A percentile compares a stretch with the other conserved stretches of the same genome.
phyloP scores from a whole-genome alignment of 164 flowering plant species.

The Liriodendron chinense region DNA sequence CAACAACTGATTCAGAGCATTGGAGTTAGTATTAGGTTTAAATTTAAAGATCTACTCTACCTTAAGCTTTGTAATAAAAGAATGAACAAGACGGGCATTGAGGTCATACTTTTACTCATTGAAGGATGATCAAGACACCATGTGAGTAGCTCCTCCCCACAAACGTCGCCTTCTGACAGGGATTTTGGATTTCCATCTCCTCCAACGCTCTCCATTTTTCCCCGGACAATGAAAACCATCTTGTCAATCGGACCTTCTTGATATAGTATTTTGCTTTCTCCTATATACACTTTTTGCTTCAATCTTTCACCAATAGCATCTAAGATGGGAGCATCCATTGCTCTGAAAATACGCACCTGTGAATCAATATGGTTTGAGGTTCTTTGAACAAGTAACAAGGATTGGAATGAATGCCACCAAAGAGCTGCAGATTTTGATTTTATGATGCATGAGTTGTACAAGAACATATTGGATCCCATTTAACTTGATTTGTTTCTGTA shows the following conservation, averaged over 20 bases:
- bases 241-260: conserved; percentile 53
- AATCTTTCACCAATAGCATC: conserved; percentile 77
- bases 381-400: not conserved
- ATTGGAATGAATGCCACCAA: not conserved
- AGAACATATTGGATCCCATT: no score
- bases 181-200: conserved; percentile 36
- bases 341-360: conserved; percentile 66
- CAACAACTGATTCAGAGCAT: not conserved
- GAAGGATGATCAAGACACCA: conserved; percentile 77
- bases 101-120: conserved; percentile 44
- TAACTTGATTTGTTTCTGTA: no score
- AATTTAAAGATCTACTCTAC: no score
- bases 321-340: conserved; percentile 63
- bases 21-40: not conserved
- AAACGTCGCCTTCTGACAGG: conserved; percentile 67
- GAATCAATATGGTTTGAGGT: not conserved
- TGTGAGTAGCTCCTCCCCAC: conserved; percentile 87
- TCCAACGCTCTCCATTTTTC: conserved; percentile 54
- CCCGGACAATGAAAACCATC: conserved; percentile 72
- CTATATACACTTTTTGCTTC: conserved; percentile 59
- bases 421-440: not conserved
- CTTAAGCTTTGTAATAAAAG: not conserved
- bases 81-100: not conserved
- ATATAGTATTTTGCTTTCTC: conserved; percentile 53
- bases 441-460: no score